phyloP scores from a whole-genome alignment of 2,329 filamentous ascomycete species.

The Colletotrichum kahawae region DNA sequence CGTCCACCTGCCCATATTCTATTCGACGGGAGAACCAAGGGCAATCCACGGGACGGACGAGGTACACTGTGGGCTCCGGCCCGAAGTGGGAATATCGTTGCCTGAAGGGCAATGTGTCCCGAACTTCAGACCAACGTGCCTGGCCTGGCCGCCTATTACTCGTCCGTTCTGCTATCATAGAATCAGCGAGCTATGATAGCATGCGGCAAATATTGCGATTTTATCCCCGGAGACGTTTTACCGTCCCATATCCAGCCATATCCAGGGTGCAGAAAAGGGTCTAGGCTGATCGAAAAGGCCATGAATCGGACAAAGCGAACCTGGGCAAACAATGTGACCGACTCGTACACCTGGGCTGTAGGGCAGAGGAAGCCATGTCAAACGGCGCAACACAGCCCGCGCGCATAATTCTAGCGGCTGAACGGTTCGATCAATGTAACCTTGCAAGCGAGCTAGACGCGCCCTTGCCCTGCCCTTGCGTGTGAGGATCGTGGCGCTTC shows the following conservation, averaged over 20 bases:
- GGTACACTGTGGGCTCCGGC: background rate
- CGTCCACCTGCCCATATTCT: background rate
- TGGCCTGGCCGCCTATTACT: background rate
- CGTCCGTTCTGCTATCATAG: background rate
- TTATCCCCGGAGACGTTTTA: background rate
- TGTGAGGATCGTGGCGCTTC: background rate
- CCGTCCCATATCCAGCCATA: background rate
- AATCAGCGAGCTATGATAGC: background rate
- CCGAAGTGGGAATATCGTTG: background rate
- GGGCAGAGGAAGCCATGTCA: background rate
- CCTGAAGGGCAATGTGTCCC: background rate
- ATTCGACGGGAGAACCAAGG: background rate
- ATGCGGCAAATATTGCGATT: background rate
- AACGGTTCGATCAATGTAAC: background rate
- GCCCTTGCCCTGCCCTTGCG: background rate
- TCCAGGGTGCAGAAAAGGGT: background rate
- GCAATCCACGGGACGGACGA: background rate
- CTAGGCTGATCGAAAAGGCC: background rate
- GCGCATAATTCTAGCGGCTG: conserved; percentile 6
- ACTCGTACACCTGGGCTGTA: background rate
- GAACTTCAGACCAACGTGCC: background rate
- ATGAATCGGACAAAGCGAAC: background rate
- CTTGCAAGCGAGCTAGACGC: conserved; percentile 17
- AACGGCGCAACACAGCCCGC: background rate
- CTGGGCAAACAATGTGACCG: background rate